phyloP scores from a whole-genome alignment of 1,284 basidiomycete genomes.

The Trichosporon asahii region DNA sequence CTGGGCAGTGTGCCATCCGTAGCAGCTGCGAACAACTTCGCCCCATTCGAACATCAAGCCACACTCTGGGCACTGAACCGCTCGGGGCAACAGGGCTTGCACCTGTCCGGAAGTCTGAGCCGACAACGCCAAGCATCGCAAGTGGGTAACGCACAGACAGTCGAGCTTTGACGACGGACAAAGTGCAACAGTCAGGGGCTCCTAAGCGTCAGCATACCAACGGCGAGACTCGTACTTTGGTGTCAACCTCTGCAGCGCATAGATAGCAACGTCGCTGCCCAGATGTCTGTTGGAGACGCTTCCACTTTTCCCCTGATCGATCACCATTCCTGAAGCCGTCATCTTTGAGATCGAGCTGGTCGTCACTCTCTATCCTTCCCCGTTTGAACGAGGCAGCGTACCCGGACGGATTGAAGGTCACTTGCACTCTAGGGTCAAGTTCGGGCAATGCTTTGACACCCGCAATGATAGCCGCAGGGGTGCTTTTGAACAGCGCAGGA shows the following conservation, averaged over 20 bases:
- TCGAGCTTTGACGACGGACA: conserved; percentile 54
- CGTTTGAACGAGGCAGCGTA: background rate
- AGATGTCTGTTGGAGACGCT: background rate
- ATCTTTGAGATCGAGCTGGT: conserved; percentile 65
- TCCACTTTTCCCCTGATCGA: conserved; percentile 32
- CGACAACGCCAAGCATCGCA: conserved; percentile 62
- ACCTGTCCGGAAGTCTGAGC: background rate
- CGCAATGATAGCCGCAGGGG: background rate
- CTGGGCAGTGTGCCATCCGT: conserved; percentile 49
- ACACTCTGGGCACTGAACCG: conserved; percentile 1
- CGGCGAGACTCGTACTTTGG: conserved; percentile 54
- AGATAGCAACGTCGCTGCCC: conserved; percentile 56
- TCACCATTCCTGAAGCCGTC: conserved; percentile 52
- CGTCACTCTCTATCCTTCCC: conserved; percentile 12
- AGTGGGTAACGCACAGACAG: conserved; percentile 58
- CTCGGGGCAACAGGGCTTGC: background rate
- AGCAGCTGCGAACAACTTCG: conserved; percentile 67
- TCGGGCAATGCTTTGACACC: background rate
- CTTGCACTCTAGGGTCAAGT: conserved; percentile 13
- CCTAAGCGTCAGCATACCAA: conserved; percentile 50
- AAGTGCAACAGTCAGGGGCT: conserved; percentile 58
- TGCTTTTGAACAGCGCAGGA: background rate
- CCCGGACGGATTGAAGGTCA: conserved; percentile 52
- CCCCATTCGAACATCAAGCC: conserved; percentile 69
- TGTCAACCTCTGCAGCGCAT: conserved; percentile 56